These are phyloP conservation scores for Yamadazyma atlantica DNA, from an alignment of 1,139 yeast genomes.

Conservation along the genomic window DNA sequence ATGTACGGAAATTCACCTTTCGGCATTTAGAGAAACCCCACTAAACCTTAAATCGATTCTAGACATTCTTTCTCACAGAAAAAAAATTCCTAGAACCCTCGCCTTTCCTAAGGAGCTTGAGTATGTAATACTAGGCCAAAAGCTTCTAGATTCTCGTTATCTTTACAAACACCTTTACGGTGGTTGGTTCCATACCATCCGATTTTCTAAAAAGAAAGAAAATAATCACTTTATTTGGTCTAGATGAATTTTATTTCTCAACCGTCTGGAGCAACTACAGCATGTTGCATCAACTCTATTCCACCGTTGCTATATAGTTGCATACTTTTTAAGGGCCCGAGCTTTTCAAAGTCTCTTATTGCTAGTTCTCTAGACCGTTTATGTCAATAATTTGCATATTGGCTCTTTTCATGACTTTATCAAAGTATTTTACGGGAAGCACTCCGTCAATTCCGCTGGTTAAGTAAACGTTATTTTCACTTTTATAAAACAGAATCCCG, in stretches of 20 bases:
- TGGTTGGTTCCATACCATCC: too few species aligned
- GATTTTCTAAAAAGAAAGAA: too few species aligned
- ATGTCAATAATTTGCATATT: slow-evolving; percentile 13
- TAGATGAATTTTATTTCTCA: too few species aligned
- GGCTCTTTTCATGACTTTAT: slow-evolving; percentile 26
- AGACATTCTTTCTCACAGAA: background rate
- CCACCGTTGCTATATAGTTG: too few species aligned
- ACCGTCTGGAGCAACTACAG: too few species aligned
- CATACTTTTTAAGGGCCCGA: too few species aligned
- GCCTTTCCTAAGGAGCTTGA: background rate
- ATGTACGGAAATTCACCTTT: background rate
- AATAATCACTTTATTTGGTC: too few species aligned
- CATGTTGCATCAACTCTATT: too few species aligned
- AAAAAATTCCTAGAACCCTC: too few species aligned
- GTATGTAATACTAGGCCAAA: too few species aligned
- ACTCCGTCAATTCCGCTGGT: slow-evolving; percentile 60
- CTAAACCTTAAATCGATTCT: slow-evolving; percentile 1
- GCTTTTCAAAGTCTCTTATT: background rate
- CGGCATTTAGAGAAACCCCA: background rate
- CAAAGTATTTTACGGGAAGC: slow-evolving; percentile 48
- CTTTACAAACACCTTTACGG: too few species aligned
- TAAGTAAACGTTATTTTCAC: slow-evolving; percentile 75
- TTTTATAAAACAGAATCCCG: slow-evolving; percentile 58
- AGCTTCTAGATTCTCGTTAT: too few species aligned
- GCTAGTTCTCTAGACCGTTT: background rate